Percentiles rank a stretch among this genome's conserved stretches.
Conservation (phyloP, 1,284 basidiomycete species). For the Takashimella koratensis region DNA sequence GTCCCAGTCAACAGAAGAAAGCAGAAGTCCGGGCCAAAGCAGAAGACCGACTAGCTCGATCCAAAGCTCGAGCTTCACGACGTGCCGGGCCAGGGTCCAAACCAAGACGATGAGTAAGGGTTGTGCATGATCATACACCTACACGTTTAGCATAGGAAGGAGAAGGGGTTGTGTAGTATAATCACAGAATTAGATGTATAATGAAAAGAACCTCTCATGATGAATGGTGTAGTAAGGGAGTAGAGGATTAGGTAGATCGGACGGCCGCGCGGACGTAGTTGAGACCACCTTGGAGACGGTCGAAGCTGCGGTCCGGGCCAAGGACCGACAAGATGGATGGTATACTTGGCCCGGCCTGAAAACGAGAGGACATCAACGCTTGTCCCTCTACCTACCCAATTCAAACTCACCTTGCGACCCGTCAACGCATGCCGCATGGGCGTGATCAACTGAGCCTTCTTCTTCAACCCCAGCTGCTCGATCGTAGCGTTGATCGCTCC, state of each 20-base stretch:
- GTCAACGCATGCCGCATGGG: conserved; percentile 71
- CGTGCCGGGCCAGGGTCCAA: too few species aligned
- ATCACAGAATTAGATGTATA: too few species aligned
- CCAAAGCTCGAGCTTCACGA: conserved; percentile 1
- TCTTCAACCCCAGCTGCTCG: conserved; percentile 49
- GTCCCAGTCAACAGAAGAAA: conserved; percentile 15
- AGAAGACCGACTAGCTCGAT: conserved; percentile 7
- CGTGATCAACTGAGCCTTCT: conserved; percentile 61
- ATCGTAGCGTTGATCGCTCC: conserved; percentile 55
- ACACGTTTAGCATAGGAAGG: too few species aligned
- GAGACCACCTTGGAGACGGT: background rate
- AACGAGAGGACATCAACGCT: background rate
- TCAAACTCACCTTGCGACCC: conserved; percentile 63
- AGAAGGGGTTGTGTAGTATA: too few species aligned
- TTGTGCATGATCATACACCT: too few species aligned
- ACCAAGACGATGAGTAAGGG: too few species aligned
- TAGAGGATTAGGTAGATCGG: too few species aligned
- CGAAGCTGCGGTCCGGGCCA: background rate
- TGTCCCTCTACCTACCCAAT: too few species aligned
- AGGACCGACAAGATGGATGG: background rate
- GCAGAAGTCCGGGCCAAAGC: conserved; percentile 6
- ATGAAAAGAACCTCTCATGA: too few species aligned
- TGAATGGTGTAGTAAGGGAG: too few species aligned
- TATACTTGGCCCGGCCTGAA: background rate
- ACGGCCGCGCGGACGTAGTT: background rate